These are phyloP conservation scores for Hymenoscyphus occultus DNA, from an alignment of 2,329 filamentous ascomycete genomes.

Conservation along the genomic window DNA sequence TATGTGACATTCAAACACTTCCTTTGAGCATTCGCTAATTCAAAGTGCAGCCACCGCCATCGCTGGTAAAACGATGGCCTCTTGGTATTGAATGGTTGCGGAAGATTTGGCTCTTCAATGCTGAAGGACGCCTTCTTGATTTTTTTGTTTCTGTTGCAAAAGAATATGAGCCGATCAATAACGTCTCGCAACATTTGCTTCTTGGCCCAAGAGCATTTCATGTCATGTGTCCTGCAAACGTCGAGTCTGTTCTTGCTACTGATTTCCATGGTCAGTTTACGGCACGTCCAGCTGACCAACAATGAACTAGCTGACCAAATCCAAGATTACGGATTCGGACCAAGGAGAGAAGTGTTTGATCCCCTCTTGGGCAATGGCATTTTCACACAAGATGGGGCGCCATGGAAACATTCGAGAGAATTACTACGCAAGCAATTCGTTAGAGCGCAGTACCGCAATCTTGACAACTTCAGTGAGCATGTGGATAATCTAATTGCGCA, in stretches of 20 bases:
- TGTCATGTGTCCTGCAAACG: constrained; percentile 30
- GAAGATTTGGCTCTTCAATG: constrained; percentile 31
- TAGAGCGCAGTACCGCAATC: constrained; percentile 20
- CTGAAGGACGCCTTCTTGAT: constrained; percentile 30
- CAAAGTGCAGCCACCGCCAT: constrained; percentile 30
- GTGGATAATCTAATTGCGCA: constrained; percentile 36
- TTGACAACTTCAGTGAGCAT: constrained; percentile 18
- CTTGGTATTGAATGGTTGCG: constrained; percentile 37
- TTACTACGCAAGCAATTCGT: constrained; percentile 32
- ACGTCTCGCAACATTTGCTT: constrained; percentile 32
- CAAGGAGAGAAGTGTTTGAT: constrained; percentile 25
- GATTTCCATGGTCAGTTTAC: constrained; percentile 26
- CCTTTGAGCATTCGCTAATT: background rate
- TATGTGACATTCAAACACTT: background rate
- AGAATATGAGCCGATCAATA: constrained; percentile 35
- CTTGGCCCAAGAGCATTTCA: constrained; percentile 32
- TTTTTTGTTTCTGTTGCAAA: constrained; percentile 31
- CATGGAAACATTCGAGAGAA: constrained; percentile 38
- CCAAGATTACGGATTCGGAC: constrained; percentile 32
- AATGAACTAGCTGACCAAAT: background rate
- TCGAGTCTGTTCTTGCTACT: constrained; percentile 33
- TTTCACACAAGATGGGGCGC: constrained; percentile 37
- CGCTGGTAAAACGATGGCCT: constrained; percentile 36
- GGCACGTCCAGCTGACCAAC: background rate
- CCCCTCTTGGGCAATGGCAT: constrained; percentile 39